Evolutionary conservation across 1,139 yeast genomes (phyloP).

Genomic region (Protomyces gravidus): DNA sequence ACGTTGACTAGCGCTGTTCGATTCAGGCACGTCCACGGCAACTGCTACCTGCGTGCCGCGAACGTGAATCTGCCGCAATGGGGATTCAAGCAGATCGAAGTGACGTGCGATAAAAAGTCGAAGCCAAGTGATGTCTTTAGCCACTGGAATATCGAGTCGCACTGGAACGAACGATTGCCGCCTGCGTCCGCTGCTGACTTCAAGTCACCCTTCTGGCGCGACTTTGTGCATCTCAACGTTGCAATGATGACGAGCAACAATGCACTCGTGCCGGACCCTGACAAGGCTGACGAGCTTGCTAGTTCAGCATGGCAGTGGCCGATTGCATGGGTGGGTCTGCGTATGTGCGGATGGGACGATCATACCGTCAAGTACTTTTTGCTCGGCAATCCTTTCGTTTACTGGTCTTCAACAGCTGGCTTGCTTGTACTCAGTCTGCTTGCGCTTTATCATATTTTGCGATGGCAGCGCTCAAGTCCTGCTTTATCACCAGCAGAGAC

Average conservation of each 20-base stretch:
- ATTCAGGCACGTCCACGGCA: constrained; percentile 59
- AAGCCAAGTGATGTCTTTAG: constrained; percentile 84
- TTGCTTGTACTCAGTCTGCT: constrained; percentile 58
- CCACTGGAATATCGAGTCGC: constrained; percentile 96
- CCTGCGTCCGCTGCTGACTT: constrained; percentile 78
- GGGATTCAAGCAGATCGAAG: constrained; percentile 99
- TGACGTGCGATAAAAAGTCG: constrained; percentile 73
- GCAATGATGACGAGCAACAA: constrained; percentile 99
- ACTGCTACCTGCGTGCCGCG: constrained; percentile 82
- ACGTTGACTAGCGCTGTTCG: constrained; percentile 85
- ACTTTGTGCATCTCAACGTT: constrained; percentile 84
- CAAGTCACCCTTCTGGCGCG: constrained; percentile 58
- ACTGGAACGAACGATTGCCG: constrained; percentile 60
- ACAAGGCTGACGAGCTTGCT: constrained; percentile 86
- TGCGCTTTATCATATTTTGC: constrained; percentile 56
- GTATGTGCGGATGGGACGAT: constrained; percentile 92
- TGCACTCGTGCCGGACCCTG: constrained; percentile 87
- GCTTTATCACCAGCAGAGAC: constrained; percentile 52
- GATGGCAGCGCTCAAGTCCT: constrained; percentile 89
- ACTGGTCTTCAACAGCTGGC: constrained; percentile 83
- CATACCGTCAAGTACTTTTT: constrained; percentile 72
- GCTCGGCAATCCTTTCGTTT: constrained; percentile 88
- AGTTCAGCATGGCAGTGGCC: constrained; percentile 99
- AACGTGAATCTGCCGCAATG: constrained; percentile 82
- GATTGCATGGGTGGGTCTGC: constrained; percentile 78